These are phyloP conservation scores for Debaryomyces prosopidis DNA, from an alignment of 805 yeast genomes.

Conservation along the genomic window DNA sequence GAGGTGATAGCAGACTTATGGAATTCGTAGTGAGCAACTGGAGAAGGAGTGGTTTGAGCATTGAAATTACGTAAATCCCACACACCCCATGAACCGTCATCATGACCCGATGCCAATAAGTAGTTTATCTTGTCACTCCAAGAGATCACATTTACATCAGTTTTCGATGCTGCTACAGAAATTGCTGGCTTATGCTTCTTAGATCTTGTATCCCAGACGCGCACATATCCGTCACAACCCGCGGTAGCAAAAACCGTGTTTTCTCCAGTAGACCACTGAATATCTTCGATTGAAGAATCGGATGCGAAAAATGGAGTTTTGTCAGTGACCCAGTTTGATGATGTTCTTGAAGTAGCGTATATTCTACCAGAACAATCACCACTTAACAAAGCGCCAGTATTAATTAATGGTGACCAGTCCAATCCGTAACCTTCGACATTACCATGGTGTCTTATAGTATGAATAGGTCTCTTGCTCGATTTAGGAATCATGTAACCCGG, in stretches of 20 bases:
- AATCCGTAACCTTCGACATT: conserved; percentile 96
- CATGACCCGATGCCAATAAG: conserved; percentile 92
- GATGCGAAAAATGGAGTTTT: conserved; percentile 72
- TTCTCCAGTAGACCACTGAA: conserved; percentile 95
- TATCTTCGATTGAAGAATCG: conserved; percentile 85
- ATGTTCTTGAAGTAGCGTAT: conserved; percentile 72
- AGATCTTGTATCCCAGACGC: conserved; percentile 97
- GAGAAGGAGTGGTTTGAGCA: conserved; percentile 58
- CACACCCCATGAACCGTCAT: conserved; percentile 95
- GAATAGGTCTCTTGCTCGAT: conserved; percentile 72
- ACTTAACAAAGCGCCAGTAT: conserved; percentile 77
- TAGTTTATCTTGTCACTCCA: conserved; percentile 91
- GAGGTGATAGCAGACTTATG: conserved; percentile 93
- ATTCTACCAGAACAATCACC: conserved; percentile 91
- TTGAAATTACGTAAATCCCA: conserved; percentile 93
- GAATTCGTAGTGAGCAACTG: conserved; percentile 94
- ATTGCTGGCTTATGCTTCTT: conserved; percentile 90
- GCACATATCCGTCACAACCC: conserved; percentile 86
- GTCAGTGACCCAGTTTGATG: conserved; percentile 83
- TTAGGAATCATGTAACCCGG: conserved; percentile 87
- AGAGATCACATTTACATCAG: conserved; percentile 92
- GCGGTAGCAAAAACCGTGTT: conserved; percentile 93
- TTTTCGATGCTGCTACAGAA: conserved; percentile 72
- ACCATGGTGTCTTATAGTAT: conserved; percentile 83
- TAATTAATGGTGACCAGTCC: conserved; percentile 91